Base-by-base conservation (phyloP, 805 yeast genomes). In the Starmerella floricola region DNA sequence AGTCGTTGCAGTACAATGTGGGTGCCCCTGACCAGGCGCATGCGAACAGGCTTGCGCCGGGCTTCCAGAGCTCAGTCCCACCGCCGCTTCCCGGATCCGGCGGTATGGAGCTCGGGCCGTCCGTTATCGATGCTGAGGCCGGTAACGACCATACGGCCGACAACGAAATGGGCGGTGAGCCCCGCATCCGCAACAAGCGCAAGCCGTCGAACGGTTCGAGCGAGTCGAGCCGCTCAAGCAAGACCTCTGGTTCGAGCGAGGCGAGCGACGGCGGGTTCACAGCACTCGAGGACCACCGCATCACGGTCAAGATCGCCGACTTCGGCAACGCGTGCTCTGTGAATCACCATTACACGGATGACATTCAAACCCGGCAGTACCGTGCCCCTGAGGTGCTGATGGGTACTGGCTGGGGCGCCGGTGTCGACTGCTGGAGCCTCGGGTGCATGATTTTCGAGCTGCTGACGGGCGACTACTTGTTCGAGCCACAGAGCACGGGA, bases 391-490 rank as follows among this genome's bases (percentile, higher is more conserved):
- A 88, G 56, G 82, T 80, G 4, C 61, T 82, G 13, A 54, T 81
- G 16, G 91, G 94, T 0, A 73, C 81, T 8, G 68, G 73, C 26
- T 91, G 98, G 98, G 98, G 98, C 1, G 86, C 94, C 40, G 77
- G 88, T 41, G 79, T 93, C 1, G 98, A 91, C 62, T 72, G 88
- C 36, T 91, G 98, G 98, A 82, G 95, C n/a, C 68, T 82, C 54
- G 96, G 94, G 0, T 87, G 97, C 63, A 63, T 91, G 55, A 68
- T 82, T 1, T 91, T 91, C 62, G 98, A 91, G 64, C 68, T 91
- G 19, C 62, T 88, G 34, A 88, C 98, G 0, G 97, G 97, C 3
- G 97, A 88, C 61, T 87, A 87, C 55, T 62, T 91, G 38, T 91
- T 88, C 60, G 96, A 88, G 59, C 98, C 98, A 4, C 73, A 76